phyloP scores from a whole-genome alignment of 306 rosid genomes.

The Malus domestica region ASM211411v1 NC_041805.1:6359001-6359500 shows the following conservation, averaged over 20 bases:
- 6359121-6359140: background rate
- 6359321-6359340: background rate
- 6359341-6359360: background rate
- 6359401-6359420: no score
- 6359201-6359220: background rate
- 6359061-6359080: background rate
- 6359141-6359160: no score
- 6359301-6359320: background rate
- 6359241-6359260: background rate
- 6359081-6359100: no score
- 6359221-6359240: background rate
- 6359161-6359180: background rate
- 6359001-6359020: background rate
- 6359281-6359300: background rate
- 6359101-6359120: background rate
- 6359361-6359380: no score
- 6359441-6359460: no score
- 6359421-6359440: no score
- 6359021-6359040: background rate
- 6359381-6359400: no score
- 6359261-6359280: background rate
- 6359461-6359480: no score
- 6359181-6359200: background rate
- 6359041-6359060: background rate
- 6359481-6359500: no score